Conservation (phyloP, 805 yeast species). For the Blastobotrys mokoenaii region DNA sequence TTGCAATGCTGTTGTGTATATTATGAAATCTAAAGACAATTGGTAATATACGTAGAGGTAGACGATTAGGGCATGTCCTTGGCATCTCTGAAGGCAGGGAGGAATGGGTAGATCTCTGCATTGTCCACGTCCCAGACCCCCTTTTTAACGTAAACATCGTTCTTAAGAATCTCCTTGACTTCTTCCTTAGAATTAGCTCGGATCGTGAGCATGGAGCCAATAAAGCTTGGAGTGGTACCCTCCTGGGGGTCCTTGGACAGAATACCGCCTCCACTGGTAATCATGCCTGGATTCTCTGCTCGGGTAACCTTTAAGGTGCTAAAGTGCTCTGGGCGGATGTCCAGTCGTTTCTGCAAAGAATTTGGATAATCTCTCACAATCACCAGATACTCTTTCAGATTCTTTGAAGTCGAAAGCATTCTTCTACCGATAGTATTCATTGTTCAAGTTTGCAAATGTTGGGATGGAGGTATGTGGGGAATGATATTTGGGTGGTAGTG, state of each 20-base stretch:
- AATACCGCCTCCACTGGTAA: constrained; percentile 35
- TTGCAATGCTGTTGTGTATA: no score
- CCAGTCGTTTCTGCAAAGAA: constrained; percentile 26
- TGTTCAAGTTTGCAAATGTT: no score
- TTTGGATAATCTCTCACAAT: constrained; percentile 64
- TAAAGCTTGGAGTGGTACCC: constrained; percentile 35
- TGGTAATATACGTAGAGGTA: no score
- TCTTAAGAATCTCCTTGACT: constrained; percentile 52
- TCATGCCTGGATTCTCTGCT: constrained; percentile 18
- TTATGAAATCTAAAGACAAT: no score
- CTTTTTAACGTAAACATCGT: constrained; percentile 51
- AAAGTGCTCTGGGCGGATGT: constrained; percentile 4
- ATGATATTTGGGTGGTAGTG: no score
- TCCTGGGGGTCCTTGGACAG: constrained; percentile 28
- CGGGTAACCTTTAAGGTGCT: constrained; percentile 21
- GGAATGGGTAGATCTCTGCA: constrained; percentile 46
- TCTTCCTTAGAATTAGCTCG: constrained; percentile 60
- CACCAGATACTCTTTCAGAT: constrained; percentile 48
- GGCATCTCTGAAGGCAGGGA: background rate
- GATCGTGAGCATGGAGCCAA: constrained; percentile 60
- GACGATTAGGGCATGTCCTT: background rate
- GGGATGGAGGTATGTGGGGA: no score
- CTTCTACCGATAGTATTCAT: no score
- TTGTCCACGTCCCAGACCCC: constrained; percentile 73
- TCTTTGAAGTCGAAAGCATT: no score